phyloP scores from a whole-genome alignment of 306 rosid species.

The Dalbergia cochinchinensis region DNA sequence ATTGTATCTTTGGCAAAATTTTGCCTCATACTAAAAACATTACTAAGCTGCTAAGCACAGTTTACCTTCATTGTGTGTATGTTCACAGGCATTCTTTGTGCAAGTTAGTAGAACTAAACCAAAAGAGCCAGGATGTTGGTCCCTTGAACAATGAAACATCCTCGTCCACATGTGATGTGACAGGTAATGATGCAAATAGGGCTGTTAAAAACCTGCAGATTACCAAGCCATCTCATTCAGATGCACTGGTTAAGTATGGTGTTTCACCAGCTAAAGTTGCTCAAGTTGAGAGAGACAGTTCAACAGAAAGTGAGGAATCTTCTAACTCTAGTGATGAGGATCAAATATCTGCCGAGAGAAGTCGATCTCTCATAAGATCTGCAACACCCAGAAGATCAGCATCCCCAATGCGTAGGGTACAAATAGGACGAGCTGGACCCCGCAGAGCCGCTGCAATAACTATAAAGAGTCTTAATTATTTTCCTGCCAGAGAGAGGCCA shows the following conservation, averaged over 20 bases:
- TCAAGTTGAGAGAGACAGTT: constrained; percentile 76
- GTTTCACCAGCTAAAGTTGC: constrained; percentile 98
- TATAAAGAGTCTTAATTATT: constrained; percentile 81
- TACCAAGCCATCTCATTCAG: constrained; percentile 56
- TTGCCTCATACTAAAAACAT: constrained; percentile 19
- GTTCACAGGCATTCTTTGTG: constrained; percentile 66
- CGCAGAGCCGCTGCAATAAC: constrained; percentile 90
- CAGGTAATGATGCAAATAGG: constrained; percentile 49
- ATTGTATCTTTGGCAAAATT: constrained; percentile 13
- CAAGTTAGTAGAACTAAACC: constrained; percentile 64
- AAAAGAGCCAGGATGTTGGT: constrained; percentile 47
- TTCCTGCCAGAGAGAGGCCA: constrained; percentile 71
- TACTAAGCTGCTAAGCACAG: constrained; percentile 18
- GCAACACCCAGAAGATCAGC: constrained; percentile 90
- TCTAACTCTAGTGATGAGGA: constrained; percentile 78
- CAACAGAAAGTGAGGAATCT: constrained; percentile 79
- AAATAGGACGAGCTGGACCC: constrained; percentile 88
- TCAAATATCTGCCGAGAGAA: constrained; percentile 76
- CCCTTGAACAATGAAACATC: constrained; percentile 52
- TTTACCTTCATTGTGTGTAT: constrained; percentile 38
- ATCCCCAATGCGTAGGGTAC: constrained; percentile 96
- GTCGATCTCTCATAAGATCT: constrained; percentile 78
- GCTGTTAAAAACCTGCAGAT: constrained; percentile 45
- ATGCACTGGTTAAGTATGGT: constrained; percentile 72
- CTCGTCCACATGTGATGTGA: constrained; percentile 40